phyloP scores from a whole-genome alignment of 495 filamentous ascomycete species.

The Podospora comata region DNA sequence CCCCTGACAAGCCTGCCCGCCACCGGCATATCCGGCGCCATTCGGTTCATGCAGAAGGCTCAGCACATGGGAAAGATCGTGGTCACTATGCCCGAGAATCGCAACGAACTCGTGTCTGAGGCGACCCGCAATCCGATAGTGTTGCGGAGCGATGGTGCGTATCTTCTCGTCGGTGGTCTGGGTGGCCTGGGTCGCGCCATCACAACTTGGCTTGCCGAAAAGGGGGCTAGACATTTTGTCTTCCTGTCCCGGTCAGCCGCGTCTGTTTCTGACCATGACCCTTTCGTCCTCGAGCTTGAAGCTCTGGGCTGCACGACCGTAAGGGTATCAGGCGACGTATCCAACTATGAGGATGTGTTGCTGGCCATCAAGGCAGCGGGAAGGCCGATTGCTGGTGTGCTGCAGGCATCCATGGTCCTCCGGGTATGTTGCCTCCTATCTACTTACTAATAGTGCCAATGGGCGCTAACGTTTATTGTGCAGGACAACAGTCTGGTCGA shows the following conservation, averaged over 20 bases:
- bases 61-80: slow-evolving; percentile 49
- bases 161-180: slow-evolving; percentile 55
- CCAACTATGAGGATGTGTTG: slow-evolving; percentile 11
- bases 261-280: not conserved
- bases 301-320: slow-evolving; percentile 11
- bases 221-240: slow-evolving; percentile 43
- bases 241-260: slow-evolving; percentile 16
- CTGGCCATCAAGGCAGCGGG: slow-evolving; percentile 1
- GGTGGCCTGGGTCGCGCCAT: slow-evolving; percentile 58
- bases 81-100: slow-evolving; percentile 25
- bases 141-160: slow-evolving; percentile 36
- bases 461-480: not conserved
- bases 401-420: slow-evolving; percentile 51
- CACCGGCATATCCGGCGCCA: not conserved
- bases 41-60: slow-evolving; percentile 34
- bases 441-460: not conserved
- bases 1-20: too few species aligned
- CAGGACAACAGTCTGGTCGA: slow-evolving; percentile 38
- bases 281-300: slow-evolving; percentile 16
- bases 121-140: not conserved
- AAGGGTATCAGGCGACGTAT: slow-evolving; percentile 14
- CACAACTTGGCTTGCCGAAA: slow-evolving; percentile 48
- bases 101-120: slow-evolving; percentile 21
- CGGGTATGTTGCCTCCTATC: not conserved
- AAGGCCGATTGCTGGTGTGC: slow-evolving; percentile 49